Evolutionary conservation across 495 filamentous ascomycete species (phyloP).

Genomic region (Pyrenula aspistea): DNA sequence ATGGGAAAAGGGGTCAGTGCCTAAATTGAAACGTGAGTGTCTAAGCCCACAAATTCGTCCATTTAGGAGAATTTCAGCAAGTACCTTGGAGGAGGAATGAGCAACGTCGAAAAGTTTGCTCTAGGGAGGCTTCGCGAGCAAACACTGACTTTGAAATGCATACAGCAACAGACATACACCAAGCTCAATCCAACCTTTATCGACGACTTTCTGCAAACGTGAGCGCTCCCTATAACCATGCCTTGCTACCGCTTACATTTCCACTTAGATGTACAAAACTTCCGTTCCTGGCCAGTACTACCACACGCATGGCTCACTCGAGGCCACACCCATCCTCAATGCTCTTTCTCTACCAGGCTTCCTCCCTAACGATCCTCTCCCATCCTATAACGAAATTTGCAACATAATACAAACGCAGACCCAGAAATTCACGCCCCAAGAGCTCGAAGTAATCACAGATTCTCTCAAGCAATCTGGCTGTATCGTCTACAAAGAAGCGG

Average conservation of each 20-base stretch:
- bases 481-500: slow-evolving; percentile 49
- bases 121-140: too few species aligned
- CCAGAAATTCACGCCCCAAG: slow-evolving; percentile 43
- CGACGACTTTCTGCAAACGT: slow-evolving; percentile 64
- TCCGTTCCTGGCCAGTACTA: slow-evolving; percentile 53
- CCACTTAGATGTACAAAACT: slow-evolving; percentile 39
- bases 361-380: slow-evolving; percentile 39
- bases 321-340: slow-evolving; percentile 52
- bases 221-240: background rate
- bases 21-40: slow-evolving; percentile 47
- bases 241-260: background rate
- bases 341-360: slow-evolving; percentile 61
- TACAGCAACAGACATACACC: slow-evolving; percentile 56
- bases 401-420: slow-evolving; percentile 55
- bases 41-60: background rate
- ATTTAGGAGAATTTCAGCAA: too few species aligned
- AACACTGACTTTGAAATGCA: slow-evolving; percentile 7
- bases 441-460: slow-evolving; percentile 55
- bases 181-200: slow-evolving; percentile 61
- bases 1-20: slow-evolving; percentile 43
- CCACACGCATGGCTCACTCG: slow-evolving; percentile 69
- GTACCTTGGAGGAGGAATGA: too few species aligned
- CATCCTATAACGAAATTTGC: slow-evolving; percentile 53
- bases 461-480: slow-evolving; percentile 54
- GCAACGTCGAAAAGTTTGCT: too few species aligned